Evolutionary conservation across 495 filamentous ascomycete genomes (phyloP).

Genomic region (Chaetomidium leptoderma): DNA sequence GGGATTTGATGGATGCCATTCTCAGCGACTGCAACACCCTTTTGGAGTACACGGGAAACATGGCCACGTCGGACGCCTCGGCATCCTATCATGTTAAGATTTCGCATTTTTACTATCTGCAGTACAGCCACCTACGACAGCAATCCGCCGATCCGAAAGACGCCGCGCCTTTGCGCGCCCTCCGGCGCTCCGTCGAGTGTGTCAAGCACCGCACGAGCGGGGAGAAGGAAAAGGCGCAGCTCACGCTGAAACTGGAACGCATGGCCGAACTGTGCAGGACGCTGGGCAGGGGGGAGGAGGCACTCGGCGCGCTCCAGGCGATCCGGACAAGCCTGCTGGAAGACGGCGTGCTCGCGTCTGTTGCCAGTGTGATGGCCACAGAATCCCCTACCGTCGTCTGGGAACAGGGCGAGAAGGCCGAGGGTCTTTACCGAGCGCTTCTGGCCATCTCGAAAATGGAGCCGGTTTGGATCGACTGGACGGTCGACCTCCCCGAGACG

Average conservation of each 20-base stretch:
- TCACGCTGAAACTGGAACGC: slow-evolving; percentile 48
- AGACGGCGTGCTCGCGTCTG: slow-evolving; percentile 40
- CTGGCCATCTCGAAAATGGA: slow-evolving; percentile 46
- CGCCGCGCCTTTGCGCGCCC: slow-evolving; percentile 39
- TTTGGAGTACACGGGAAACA: slow-evolving; percentile 45
- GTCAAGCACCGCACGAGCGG: slow-evolving; percentile 40
- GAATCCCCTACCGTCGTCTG: slow-evolving; percentile 36
- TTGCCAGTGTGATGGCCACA: slow-evolving; percentile 34
- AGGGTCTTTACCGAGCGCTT: slow-evolving; percentile 43
- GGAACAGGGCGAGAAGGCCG: slow-evolving; percentile 36
- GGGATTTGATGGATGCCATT: slow-evolving; percentile 50
- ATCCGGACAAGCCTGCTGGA: slow-evolving; percentile 44
- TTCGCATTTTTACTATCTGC: slow-evolving; percentile 75
- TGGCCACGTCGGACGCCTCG: slow-evolving; percentile 26
- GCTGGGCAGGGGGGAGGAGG: slow-evolving; percentile 39
- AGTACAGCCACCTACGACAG: slow-evolving; percentile 42
- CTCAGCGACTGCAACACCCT: slow-evolving; percentile 53
- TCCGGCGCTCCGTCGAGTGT: slow-evolving; percentile 49
- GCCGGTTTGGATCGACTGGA: slow-evolving; percentile 43
- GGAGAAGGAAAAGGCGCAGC: slow-evolving; percentile 45
- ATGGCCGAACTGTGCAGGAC: slow-evolving; percentile 44
- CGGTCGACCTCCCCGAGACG: slow-evolving; percentile 35
- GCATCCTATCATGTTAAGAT: slow-evolving; percentile 55
- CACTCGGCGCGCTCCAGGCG: slow-evolving; percentile 40
- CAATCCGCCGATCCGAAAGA: slow-evolving; percentile 38